Evolutionary conservation across 2,329 filamentous ascomycete species (phyloP), one percentile per base, ranked within the genome.

Genomic region (Pseudogymnoascus sp.): DNA sequence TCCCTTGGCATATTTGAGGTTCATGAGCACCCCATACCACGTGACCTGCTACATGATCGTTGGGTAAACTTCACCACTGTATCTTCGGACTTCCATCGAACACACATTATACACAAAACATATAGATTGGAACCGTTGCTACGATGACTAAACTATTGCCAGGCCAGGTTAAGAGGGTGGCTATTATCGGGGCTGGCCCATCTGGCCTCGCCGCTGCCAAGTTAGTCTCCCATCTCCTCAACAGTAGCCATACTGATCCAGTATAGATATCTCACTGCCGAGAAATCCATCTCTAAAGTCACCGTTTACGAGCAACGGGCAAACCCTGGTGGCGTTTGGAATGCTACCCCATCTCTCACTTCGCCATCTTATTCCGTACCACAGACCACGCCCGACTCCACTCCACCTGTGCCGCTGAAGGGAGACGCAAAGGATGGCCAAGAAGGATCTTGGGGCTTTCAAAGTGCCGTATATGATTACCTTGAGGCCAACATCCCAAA

Each of bases 401-500:
- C 83, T 23, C 79, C 83, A 0, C 88, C 93, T 66, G 79, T 82
- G 63, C 88, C 90, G 4, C 75, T 86, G 64, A 84, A 80, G 77
- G 72, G 74, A 17, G 70, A 72, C 56, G 66, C 68, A 15, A 26
- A 31, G 4, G 33, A 60, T 40, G 59, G 35, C 21, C 21, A 26
- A 11, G 26, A 40, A 26, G 59, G 7, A 15, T n/a, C 21, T 15
- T 40, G 59, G 59, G 4, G 15, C 5, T 42, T 60, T 11, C 33
- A 38, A 38, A 91, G 89, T 17, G 89, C 93, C 2, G 84, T 96
- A 76, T 97, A 97, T 74, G 85, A 91, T 59, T 77, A 82, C 23
- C 78, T 97, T 15, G 88, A 96, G 71, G 92, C 93, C 21, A 97
- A 97, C 73, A 92, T 97, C 59, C 90, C 92, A 0, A 85, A 88